Conservation (phyloP, 208 protist species). For the Naegleria fowleri region DNA sequence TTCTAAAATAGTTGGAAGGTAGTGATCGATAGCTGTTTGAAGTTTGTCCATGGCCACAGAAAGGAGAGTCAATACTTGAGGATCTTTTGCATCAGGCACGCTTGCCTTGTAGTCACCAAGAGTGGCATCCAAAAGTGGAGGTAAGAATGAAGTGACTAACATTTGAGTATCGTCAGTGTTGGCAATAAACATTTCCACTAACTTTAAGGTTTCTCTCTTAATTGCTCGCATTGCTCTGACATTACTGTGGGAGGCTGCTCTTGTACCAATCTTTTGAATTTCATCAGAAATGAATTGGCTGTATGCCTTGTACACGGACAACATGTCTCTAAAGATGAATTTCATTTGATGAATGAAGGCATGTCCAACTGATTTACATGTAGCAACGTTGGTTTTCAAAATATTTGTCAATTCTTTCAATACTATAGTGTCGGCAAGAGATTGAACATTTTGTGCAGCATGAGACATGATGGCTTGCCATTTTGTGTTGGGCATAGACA, state of each 20-base stretch:
- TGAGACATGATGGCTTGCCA: constrained; percentile 62
- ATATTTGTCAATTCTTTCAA: constrained; percentile 78
- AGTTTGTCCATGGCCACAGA: constrained; percentile 15
- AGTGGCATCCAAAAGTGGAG: constrained; percentile 86
- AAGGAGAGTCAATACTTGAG: constrained; percentile 73
- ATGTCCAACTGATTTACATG: constrained; percentile 73
- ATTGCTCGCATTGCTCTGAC: constrained; percentile 75
- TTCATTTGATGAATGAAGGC: constrained; percentile 85
- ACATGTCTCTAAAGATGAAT: constrained; percentile 86
- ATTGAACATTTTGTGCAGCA: constrained; percentile 47
- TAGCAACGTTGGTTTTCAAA: constrained; percentile 85
- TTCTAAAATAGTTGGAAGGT: constrained; percentile 88
- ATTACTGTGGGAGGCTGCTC: constrained; percentile 30
- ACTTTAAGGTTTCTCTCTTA: constrained; percentile 87
- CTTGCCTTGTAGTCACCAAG: constrained; percentile 87
- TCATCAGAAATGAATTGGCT: constrained; percentile 58
- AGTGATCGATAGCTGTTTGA: constrained; percentile 50
- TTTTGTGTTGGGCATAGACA: constrained; percentile 73
- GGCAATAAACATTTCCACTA: constrained; percentile 88
- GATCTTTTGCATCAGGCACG: constrained; percentile 77
- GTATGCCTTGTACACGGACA: constrained; percentile 86
- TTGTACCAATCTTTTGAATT: constrained; percentile 41
- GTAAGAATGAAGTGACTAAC: constrained; percentile 78
- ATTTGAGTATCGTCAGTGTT: constrained; percentile 70
- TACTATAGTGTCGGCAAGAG: constrained; percentile 57